Percentiles rank a stretch among this genome's conserved stretches.
These are phyloP conservation scores for Teratosphaeria gauchensis DNA, from an alignment of 2,329 filamentous ascomycete genomes.

Conservation along the genomic window DNA sequence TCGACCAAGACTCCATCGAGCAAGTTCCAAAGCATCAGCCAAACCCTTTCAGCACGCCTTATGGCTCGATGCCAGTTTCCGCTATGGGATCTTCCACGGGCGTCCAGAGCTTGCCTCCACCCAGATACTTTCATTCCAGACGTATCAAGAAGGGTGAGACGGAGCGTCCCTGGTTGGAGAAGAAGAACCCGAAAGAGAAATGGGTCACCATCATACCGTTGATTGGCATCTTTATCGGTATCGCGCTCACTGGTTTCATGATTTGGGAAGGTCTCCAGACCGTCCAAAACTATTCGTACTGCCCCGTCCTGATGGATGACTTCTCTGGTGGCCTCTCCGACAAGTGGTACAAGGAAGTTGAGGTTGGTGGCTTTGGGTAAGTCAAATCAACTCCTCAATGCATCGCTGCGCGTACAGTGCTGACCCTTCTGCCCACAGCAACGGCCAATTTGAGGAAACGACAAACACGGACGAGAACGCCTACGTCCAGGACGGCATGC, in stretches of 20 bases:
- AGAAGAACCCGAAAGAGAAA: constrained; percentile 68
- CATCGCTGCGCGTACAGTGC: not conserved
- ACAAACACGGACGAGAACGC: constrained; percentile 65
- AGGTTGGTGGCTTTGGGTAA: constrained; percentile 67
- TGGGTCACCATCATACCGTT: constrained; percentile 77
- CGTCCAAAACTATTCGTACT: constrained; percentile 68
- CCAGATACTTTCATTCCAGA: constrained; percentile 61
- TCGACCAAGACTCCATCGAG: not conserved
- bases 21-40: constrained; percentile 10
- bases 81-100: constrained; percentile 33
- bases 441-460: constrained; percentile 72
- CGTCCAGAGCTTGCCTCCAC: constrained; percentile 17
- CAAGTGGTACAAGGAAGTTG: constrained; percentile 64
- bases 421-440: constrained; percentile 38
- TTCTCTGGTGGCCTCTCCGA: constrained; percentile 48
- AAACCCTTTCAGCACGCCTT: constrained; percentile 32
- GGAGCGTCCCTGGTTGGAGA: constrained; percentile 68
- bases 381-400: constrained; percentile 22
- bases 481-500: constrained; percentile 57
- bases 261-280: constrained; percentile 65
- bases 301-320: constrained; percentile 55
- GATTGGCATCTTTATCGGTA: constrained; percentile 58
- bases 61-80: constrained; percentile 35
- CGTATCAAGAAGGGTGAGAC: constrained; percentile 62
- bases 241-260: constrained; percentile 59